Evolutionary conservation across 2,329 filamentous ascomycete species (phyloP), one percentile per base, ranked within the genome.

Genomic region (Paraconiothyrium brasiliense): DNA sequence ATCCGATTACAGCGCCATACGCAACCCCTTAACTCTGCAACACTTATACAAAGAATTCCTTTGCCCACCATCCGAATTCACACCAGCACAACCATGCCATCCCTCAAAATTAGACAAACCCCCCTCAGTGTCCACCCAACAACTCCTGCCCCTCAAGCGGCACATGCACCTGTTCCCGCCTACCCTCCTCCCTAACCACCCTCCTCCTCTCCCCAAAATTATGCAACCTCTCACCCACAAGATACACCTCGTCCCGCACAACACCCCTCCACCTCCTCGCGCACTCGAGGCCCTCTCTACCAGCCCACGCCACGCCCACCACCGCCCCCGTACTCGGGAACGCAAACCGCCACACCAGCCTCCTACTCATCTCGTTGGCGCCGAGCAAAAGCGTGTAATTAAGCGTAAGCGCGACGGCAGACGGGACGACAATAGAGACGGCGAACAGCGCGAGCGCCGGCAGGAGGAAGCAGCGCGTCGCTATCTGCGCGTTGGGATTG

Each of bases 151-250:
- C 44, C 44, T 47, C 39, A 2, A 41, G 39, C 39, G 39, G 39
- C 4, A 41, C 39, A 41, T 41, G 39, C 16, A 41, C 27, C 27
- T 30, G 27, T 30, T 30, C 27, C 27, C 27, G 14, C 22, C 39
- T 54, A 13, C 22, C 13, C 32, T 14, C 24, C 13, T 49, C 50
- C 32, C 37, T n/a, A 1, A 44, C 32, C 56, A 49, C 41, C 32
- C 58, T 60, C 60, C 64, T 74, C 64, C 61, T 81, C 74, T 91
- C 89, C 2, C 93, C 92, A 79, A 97, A 97, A 78, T 99, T 99
- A 81, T 99, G 96, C 72, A 99, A 80, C 62, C 94, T 84, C 81
- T 99, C 94, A 2, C 95, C 95, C 73, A 98, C 95, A 48, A 99
- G 83, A 77, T 99, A 99, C 0, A 97, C 94, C 79, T 99, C 96